phyloP scores from a whole-genome alignment of 2,329 filamentous ascomycete genomes.

The Madurella mycetomatis region DNA sequence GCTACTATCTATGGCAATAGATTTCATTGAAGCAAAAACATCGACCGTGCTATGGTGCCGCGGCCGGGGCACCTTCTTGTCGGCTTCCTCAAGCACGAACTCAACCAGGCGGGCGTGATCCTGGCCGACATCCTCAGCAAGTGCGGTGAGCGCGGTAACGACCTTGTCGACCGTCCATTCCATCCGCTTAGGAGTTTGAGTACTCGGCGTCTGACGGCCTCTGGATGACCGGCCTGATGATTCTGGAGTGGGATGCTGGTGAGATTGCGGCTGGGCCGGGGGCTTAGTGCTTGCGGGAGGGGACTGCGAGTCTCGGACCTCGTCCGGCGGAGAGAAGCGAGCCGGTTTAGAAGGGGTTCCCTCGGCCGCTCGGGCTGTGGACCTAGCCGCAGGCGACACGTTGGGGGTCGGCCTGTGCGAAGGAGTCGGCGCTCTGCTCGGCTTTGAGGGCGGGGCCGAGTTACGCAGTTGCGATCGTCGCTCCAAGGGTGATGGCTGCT shows the following conservation, averaged over 20 bases:
- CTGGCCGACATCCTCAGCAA: conserved; percentile 41
- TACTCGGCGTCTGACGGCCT: conserved; percentile 15
- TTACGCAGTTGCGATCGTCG: background rate
- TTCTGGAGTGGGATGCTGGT: conserved; percentile 16
- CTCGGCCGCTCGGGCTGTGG: conserved; percentile 4
- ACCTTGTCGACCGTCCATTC: conserved; percentile 44
- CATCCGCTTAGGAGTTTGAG: conserved; percentile 16
- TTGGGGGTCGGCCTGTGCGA: conserved; percentile 5
- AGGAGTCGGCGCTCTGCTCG: conserved; percentile 3
- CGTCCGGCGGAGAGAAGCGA: conserved; percentile 4
- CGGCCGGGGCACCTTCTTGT: conserved; percentile 35
- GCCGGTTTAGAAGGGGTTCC: conserved; percentile 16
- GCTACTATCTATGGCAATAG: conserved; percentile 30
- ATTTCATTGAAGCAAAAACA: conserved; percentile 44
- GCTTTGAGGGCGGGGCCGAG: background rate
- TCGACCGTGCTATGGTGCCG: conserved; percentile 41
- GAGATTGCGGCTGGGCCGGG: background rate
- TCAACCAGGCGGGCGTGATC: conserved; percentile 44
- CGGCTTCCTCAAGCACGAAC: conserved; percentile 43
- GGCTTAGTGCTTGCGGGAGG: conserved; percentile 8
- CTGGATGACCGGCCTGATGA: conserved; percentile 1
- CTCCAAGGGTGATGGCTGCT: background rate
- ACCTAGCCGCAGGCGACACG: conserved; percentile 3
- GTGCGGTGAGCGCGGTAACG: conserved; percentile 37
- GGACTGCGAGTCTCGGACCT: conserved; percentile 18